Evolutionary conservation across 805 yeast genomes (phyloP).

Genomic region (Deakozyma indianensis): DNA sequence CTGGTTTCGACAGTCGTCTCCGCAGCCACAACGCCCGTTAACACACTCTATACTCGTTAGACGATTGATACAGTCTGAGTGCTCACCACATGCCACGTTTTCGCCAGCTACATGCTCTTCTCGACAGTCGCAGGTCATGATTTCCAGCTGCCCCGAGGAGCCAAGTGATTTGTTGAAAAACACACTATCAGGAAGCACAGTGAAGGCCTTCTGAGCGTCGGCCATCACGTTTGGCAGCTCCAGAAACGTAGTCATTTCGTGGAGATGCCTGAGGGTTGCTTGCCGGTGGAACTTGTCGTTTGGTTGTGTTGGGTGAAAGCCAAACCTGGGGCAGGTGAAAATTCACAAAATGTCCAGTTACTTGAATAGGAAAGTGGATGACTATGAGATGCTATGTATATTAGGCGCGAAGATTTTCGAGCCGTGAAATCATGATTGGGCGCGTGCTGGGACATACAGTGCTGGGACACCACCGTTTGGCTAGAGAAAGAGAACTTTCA

Average conservation of each 20-base stretch:
- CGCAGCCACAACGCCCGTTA: conserved; percentile 57
- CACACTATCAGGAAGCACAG: conserved; percentile 39
- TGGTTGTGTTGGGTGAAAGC: no score
- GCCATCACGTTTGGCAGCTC: conserved; percentile 16
- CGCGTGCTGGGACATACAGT: no score
- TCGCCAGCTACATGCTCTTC: conserved; percentile 25
- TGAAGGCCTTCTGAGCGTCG: conserved; percentile 53
- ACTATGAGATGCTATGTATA: no score
- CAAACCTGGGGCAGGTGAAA: background rate
- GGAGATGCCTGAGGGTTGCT: conserved; percentile 1
- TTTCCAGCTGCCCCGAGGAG: conserved; percentile 58
- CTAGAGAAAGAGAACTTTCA: no score
- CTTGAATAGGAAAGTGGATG: background rate
- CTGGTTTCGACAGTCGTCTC: conserved; percentile 70
- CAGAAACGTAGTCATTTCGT: conserved; percentile 3
- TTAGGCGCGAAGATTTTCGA: no score
- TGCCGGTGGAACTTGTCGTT: no score
- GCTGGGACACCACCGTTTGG: no score
- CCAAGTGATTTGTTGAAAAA: conserved; percentile 55
- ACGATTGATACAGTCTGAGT: conserved; percentile 82
- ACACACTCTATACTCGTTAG: conserved; percentile 87
- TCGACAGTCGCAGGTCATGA: conserved; percentile 87
- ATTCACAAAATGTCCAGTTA: background rate
- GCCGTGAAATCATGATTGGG: no score
- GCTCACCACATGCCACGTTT: conserved; percentile 67